phyloP scores from a whole-genome alignment of 176 grass and related monocot species.

The Tillandsia fasciculata region DNA sequence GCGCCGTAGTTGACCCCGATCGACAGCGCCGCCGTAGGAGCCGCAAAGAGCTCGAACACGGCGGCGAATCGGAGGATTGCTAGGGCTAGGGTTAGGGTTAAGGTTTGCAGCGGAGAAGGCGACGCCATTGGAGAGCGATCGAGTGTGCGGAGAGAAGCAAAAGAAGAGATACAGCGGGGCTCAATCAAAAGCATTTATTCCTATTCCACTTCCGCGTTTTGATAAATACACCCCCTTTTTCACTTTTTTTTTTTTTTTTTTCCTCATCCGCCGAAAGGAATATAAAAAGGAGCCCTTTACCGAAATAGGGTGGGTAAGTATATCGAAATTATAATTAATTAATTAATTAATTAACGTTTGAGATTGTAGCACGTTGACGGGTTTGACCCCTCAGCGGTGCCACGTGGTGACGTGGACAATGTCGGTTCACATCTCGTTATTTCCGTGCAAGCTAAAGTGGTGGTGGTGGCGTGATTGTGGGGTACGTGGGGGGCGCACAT shows the following conservation, averaged over 20 bases:
- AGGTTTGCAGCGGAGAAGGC: not conserved
- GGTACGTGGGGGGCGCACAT: not conserved
- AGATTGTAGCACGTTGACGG: not conserved
- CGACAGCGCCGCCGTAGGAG: slow-evolving; percentile 16
- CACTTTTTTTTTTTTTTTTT: not conserved
- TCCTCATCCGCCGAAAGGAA: too few relatives aligned
- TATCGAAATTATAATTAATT: too few relatives aligned
- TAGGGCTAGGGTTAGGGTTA: slow-evolving; percentile 1
- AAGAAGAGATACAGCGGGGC: not conserved
- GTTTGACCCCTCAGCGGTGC: not conserved
- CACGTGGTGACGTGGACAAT: not conserved
- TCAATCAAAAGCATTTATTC: not conserved
- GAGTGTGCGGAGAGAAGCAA: not conserved
- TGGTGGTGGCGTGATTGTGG: not conserved
- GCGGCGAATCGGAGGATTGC: slow-evolving; percentile 1
- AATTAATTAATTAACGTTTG: not conserved
- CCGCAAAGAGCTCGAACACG: not conserved
- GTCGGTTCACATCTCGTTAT: not conserved
- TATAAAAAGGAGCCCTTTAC: too few relatives aligned
- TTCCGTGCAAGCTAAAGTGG: not conserved
- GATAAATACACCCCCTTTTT: not conserved
- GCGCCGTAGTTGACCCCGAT: slow-evolving; percentile 92
- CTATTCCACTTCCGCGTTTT: not conserved
- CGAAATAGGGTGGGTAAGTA: too few relatives aligned
- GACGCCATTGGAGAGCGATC: slow-evolving; percentile 26